Conservation (phyloP, 176 grass and related monocot species). For the Lolium multiflorum region DNA sequence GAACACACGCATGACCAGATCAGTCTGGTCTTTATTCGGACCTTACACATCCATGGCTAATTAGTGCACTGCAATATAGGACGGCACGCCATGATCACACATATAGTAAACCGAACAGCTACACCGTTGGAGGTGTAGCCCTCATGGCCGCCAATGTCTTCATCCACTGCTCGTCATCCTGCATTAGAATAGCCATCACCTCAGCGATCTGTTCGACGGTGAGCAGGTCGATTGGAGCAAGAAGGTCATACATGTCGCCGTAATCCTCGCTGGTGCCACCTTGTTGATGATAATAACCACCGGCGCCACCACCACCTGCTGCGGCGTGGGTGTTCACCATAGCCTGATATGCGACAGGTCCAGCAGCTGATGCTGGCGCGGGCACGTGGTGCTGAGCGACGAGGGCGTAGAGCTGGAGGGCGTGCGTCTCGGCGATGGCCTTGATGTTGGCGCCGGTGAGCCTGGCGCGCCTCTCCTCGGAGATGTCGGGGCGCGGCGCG, state of each 20-base stretch:
- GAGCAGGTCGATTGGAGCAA: conserved; percentile 7
- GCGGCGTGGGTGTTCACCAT: background rate
- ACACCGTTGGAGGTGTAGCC: background rate
- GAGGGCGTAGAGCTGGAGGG: background rate
- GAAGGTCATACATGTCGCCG: background rate
- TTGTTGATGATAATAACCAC: background rate
- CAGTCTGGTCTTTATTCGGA: conserved; percentile 4
- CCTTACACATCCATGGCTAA: background rate
- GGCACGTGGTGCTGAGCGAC: background rate
- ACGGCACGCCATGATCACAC: conserved; percentile 15
- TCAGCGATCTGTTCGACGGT: conserved; percentile 2
- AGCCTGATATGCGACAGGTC: background rate
- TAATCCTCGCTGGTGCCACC: background rate
- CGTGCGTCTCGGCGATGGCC: conserved; percentile 39
- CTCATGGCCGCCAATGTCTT: background rate
- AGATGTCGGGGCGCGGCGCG: conserved; percentile 34
- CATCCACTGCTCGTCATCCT: background rate
- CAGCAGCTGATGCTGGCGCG: background rate
- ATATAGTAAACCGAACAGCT: background rate
- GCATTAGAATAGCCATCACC: background rate
- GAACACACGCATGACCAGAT: conserved; percentile 6
- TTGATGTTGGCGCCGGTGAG: conserved; percentile 36
- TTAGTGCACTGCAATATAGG: background rate
- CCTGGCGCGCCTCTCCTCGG: background rate
- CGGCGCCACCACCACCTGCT: background rate